A percentile compares a stretch with the other conserved stretches of the same genome.
phyloP scores from a whole-genome alignment of 2,329 filamentous ascomycete species.

The Trichoderma sp. region DNA sequence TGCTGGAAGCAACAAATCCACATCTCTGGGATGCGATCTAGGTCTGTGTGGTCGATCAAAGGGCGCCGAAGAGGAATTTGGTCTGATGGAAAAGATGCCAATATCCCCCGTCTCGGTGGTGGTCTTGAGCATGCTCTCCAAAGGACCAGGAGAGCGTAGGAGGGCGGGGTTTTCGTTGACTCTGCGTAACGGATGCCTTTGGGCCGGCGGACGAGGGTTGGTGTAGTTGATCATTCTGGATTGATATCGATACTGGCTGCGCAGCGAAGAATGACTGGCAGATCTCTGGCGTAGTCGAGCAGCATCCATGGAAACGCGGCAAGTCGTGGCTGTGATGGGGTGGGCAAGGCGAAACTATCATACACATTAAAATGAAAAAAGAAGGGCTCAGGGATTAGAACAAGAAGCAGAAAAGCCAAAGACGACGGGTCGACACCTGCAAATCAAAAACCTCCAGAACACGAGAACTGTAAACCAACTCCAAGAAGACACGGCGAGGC shows the following conservation, averaged over 20 bases:
- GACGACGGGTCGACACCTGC: constrained; percentile 7
- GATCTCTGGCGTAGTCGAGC: constrained; percentile 37
- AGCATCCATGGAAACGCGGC: constrained; percentile 35
- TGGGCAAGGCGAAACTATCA: constrained; percentile 11
- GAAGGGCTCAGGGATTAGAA: constrained; percentile 30
- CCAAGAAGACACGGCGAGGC: constrained; percentile 25
- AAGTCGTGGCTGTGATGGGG: constrained; percentile 8
- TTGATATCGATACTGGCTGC: constrained; percentile 37
- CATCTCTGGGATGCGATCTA: constrained; percentile 37
- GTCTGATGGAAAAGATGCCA: constrained; percentile 58
- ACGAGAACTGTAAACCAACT: constrained; percentile 30
- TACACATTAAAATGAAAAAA: constrained; percentile 19
- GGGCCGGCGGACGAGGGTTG: constrained; percentile 31
- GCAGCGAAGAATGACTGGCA: constrained; percentile 45
- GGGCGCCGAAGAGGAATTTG: constrained; percentile 33
- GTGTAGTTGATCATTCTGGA: constrained; percentile 28
- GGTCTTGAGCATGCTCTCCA: constrained; percentile 67
- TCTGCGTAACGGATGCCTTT: constrained; percentile 46
- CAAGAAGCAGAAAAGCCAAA: constrained; percentile 28
- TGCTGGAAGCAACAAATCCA: constrained; percentile 31
- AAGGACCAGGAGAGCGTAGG: constrained; percentile 52
- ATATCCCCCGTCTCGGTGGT: constrained; percentile 68
- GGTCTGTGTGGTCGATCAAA: constrained; percentile 35
- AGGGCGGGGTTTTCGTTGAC: constrained; percentile 47
- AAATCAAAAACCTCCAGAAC: constrained; percentile 18